A percentile compares a stretch with the other conserved stretches of the same genome.
phyloP scores from a whole-genome alignment of 495 filamentous ascomycete genomes.

The Penicillium paxilli region DNA sequence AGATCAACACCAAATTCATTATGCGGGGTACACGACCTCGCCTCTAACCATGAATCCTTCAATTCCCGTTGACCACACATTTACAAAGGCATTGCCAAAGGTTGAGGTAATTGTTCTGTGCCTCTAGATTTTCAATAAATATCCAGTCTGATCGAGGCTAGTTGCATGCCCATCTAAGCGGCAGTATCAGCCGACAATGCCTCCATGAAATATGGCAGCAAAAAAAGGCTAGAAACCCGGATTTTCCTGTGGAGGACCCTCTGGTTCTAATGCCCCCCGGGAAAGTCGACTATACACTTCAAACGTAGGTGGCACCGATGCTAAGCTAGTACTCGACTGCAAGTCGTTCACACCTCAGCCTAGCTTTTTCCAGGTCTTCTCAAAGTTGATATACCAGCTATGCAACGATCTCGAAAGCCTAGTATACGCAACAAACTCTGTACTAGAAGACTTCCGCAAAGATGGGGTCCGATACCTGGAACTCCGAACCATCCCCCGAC shows the following conservation, averaged over 20 bases:
- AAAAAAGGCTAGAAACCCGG: constrained; percentile 52
- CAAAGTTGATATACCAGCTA: constrained; percentile 73
- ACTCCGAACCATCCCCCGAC: constrained; percentile 76
- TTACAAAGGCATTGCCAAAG: constrained; percentile 40
- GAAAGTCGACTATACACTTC: constrained; percentile 69
- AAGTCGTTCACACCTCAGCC: constrained; percentile 3
- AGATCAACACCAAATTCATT: too few relatives aligned
- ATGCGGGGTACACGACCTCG: neutral
- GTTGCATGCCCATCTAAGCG: constrained; percentile 83
- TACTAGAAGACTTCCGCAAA: constrained; percentile 66
- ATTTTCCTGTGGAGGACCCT: constrained; percentile 62
- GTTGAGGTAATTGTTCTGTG: constrained; percentile 34
- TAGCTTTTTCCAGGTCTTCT: constrained; percentile 79
- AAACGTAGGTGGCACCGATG: constrained; percentile 52
- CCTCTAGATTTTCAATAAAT: neutral
- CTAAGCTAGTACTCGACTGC: neutral
- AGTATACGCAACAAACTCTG: constrained; percentile 61
- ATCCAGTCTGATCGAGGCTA: constrained; percentile 27
- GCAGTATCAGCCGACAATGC: constrained; percentile 73
- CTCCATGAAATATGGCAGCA: constrained; percentile 73
- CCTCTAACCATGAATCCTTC: constrained; percentile 20
- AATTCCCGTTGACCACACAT: constrained; percentile 29
- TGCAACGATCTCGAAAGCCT: constrained; percentile 59
- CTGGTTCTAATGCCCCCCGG: constrained; percentile 64
- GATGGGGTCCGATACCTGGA: constrained; percentile 82